phyloP scores from a whole-genome alignment of 2,329 filamentous ascomycete species.

The Sclerotinia spermophila region DNA sequence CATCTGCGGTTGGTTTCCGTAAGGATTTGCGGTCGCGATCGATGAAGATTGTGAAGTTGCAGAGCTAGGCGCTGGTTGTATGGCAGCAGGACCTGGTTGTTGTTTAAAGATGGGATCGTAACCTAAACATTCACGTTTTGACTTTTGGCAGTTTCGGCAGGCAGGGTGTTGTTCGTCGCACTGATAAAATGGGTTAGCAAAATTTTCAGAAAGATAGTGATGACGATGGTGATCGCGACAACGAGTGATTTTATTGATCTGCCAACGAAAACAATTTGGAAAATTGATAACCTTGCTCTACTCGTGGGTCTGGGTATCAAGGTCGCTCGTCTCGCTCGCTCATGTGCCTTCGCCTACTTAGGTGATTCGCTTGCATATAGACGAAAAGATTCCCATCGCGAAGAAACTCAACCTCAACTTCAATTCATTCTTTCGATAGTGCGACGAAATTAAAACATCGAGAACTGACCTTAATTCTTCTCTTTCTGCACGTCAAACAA shows the following conservation, averaged over 20 bases:
- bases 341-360: conserved; percentile 39
- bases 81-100: conserved; percentile 61
- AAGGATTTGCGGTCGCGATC: conserved; percentile 40
- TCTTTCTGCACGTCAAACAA: conserved; percentile 62
- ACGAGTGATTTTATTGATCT: conserved; percentile 6
- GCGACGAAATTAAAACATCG: conserved; percentile 24
- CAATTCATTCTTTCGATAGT: conserved; percentile 28
- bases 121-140: conserved; percentile 79
- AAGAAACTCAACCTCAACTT: conserved; percentile 31
- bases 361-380: conserved; percentile 39
- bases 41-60: conserved; percentile 31
- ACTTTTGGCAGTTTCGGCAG: conserved; percentile 87
- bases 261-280: conserved; percentile 8
- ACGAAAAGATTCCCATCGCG: conserved; percentile 37
- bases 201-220: conserved; percentile 16
- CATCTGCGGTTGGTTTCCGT: conserved; percentile 46
- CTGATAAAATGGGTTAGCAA: conserved; percentile 46
- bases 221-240: conserved; percentile 10
- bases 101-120: conserved; percentile 86
- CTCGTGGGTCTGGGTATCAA: conserved; percentile 19
- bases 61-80: conserved; percentile 63
- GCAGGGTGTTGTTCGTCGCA: conserved; percentile 94
- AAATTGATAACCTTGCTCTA: conserved; percentile 18
- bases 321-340: conserved; percentile 26
- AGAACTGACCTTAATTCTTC: conserved; percentile 67